Conservation (phyloP, 75 land plant species). For the Pinus tabuliformis region DNA sequence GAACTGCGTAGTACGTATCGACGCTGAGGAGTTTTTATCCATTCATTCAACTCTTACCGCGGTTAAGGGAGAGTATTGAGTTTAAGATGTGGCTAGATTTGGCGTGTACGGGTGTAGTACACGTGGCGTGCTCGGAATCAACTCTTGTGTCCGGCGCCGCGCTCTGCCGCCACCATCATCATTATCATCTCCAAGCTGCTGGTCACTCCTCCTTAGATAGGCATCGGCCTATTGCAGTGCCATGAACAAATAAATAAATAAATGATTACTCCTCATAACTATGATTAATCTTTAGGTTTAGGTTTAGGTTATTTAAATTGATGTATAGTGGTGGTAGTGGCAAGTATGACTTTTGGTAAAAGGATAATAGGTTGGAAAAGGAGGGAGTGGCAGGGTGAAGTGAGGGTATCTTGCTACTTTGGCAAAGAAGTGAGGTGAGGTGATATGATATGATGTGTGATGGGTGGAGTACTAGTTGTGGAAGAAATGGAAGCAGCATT, state of each 20-base stretch:
- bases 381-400: too few relatives aligned
- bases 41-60: background rate
- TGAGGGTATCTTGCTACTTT: background rate
- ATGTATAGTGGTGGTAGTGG: background rate
- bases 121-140: background rate
- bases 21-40: background rate
- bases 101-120: background rate
- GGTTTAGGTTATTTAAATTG: too few relatives aligned
- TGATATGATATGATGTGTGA: background rate
- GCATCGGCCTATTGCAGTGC: too few relatives aligned
- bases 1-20: background rate
- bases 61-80: background rate
- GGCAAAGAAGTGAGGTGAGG: background rate
- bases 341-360: background rate
- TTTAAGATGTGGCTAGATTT: slow-evolving; percentile 7
- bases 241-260: too few relatives aligned
- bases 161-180: background rate
- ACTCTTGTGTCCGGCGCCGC: background rate
- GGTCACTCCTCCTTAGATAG: too few relatives aligned
- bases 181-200: too few relatives aligned
- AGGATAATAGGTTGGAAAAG: background rate
- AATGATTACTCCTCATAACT: too few relatives aligned
- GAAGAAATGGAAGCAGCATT: slow-evolving; percentile 1
- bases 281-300: too few relatives aligned
- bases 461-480: too few relatives aligned